Evolutionary conservation across 768 basidiomycete genomes (phyloP).

Genomic region (Macrolepiota dolichaula): DNA sequence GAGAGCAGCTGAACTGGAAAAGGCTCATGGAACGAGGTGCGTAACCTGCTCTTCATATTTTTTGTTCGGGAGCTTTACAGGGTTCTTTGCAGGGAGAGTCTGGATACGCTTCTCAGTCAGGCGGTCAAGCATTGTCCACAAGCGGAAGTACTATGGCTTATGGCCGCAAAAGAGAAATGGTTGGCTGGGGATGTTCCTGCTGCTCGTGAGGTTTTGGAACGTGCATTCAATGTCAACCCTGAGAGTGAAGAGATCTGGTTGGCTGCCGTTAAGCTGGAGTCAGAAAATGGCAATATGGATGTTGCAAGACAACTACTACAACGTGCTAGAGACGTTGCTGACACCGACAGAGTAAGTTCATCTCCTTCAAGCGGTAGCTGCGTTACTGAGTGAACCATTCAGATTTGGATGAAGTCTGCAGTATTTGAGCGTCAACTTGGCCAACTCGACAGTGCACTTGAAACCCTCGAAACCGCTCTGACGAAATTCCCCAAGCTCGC

Average conservation of each 20-base stretch:
- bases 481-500: constrained; percentile 84
- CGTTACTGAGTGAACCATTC: constrained; percentile 9
- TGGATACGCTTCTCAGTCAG: constrained; percentile 76
- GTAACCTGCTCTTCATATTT: constrained; percentile 6
- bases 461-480: constrained; percentile 72
- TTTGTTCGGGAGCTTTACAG: not conserved
- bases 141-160: constrained; percentile 95
- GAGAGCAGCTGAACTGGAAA: constrained; percentile 90
- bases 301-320: constrained; percentile 85
- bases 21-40: constrained; percentile 80
- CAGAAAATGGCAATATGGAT: constrained; percentile 87
- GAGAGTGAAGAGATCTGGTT: constrained; percentile 98
- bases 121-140: constrained; percentile 92
- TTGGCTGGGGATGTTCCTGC: constrained; percentile 80
- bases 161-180: constrained; percentile 99
- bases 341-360: constrained; percentile 78
- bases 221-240: constrained; percentile 91
- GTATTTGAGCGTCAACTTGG: constrained; percentile 93
- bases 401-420: constrained; percentile 99
- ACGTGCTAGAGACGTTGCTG: constrained; percentile 86
- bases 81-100: constrained; percentile 53
- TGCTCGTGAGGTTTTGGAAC: constrained; percentile 86
- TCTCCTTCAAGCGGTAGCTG: not conserved
- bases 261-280: constrained; percentile 94
- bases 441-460: constrained; percentile 66